Evolutionary conservation across 306 rosid genomes (phyloP), one percentile per base, ranked within the genome.

Genomic region (Gillenia trifoliata): DNA sequence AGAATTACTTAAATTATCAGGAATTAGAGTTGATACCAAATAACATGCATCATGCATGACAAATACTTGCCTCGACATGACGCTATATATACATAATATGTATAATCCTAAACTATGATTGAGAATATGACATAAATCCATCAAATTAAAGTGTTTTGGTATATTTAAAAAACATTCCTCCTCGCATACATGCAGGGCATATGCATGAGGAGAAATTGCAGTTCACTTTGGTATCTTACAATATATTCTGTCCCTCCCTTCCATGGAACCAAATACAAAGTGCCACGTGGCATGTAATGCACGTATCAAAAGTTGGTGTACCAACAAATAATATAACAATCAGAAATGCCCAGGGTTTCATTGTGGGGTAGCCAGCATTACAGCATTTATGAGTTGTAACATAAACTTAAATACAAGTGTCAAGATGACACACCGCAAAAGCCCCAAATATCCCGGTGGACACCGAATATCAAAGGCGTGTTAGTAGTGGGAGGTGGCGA

Each of bases 1-100:
- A 26, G 19, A 47, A 25, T n/a, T 28, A 61, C 22, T 30, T 13
- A 19, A n/a, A 20, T 13, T 15, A 4, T 4, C 12, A 26, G 0
- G 34, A 60, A 54, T 54, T 54, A 23, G 63, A 73, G 47, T 5
- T 33, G 71, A 31, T 20, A 22, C 30, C 28, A 20, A 45, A 31
- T 31, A 47, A 25, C 11, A 38, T 56, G 11, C 70, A 81, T 74
- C 80, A 78, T 64, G 77, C 85, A 74, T 74, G 83, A 82, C 77
- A 69, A 68, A 77, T 38, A 54, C 8, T 36, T 28, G 38, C 76
- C 64, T 64, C 45, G 41, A 77, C 61, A 43, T 40, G 55, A 61
- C 31, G 68, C 78, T 61, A 4, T 54, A 65, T n/a, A 65, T 71
- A 36, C 1, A 36, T 36, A 45, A 45, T 45, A 45, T 45, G 19